Base-by-base conservation (phyloP, 495 filamentous ascomycete genomes). In the Patellaria atrata region DNA sequence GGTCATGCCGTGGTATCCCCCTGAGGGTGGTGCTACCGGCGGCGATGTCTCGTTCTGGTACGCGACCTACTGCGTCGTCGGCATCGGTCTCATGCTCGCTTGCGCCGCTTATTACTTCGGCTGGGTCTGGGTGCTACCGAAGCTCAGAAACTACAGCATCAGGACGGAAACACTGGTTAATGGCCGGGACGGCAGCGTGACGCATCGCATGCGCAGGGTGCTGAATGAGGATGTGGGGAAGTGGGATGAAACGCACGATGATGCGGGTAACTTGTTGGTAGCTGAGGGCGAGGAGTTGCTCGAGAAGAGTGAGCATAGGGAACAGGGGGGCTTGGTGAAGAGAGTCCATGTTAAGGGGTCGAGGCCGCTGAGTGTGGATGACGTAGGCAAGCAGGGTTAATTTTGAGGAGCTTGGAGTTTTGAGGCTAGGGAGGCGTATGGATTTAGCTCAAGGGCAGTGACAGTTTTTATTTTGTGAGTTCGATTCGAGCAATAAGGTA, bases 1-100 rank as follows among this genome's bases (percentile, higher is more conserved):
- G 14, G 57, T 70, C 7, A 70, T 71, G 49, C 75, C 75, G 4
- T 79, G 74, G 76, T 77, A 37, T 17, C 40, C 40, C 1, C 40
- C 40, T 10, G 33, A 42, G 4, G 33, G 37, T 16, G n/a, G n/a
- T n/a, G n/a, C n/a, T n/a, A n/a, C n/a, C n/a, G 33, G 26, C 12
- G 19, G 12, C 23, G 33, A 36, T 25, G 33, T 32, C 7, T 37
- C 40, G 4, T 43, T 43, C 40, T 43, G 40, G 40, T 43, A 37
- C 21, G 40, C 26, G 2, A 43, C 41, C 5, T 38, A 44, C 19
- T 44, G 41, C 16, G 34, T 32, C 5, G 29, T 44, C 1, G 41
- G 41, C 13, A 28, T 44, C 17, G 34, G 15, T 2, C 21, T 44
- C 29, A 22, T 39, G 13, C 5, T 23, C 9, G 29, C 6, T 20